Base-by-base conservation (phyloP, 2,329 filamentous ascomycete genomes). In the Truncatella angustata region DNA sequence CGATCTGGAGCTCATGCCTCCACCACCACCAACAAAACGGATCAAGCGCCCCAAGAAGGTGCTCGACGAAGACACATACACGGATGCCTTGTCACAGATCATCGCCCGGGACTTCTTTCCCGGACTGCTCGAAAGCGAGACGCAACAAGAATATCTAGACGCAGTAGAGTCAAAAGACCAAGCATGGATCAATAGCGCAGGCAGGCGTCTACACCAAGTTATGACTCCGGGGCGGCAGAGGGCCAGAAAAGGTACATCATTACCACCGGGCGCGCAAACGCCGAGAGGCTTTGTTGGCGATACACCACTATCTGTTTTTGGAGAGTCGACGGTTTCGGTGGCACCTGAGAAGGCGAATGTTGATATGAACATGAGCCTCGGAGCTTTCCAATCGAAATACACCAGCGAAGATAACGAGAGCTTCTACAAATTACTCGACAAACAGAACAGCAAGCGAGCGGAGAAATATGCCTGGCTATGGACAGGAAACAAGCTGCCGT, bases 351-450 rank as follows among this genome's bases (percentile, higher is more conserved):
- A 72, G 50, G 73, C 74, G 53, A 70, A 78, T 28, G 76, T 90
- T 16, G 86, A 96, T 66, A 84, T 86, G 37, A 87, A 86, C 60
- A 84, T 97, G 76, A 91, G 87, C 54, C 79, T 99, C 1, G 84
- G 86, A 49, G 83, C 86, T 1, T 99, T 97, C 63, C 94, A 99
- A 66, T 81, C 88, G 3, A 93, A 90, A 60, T 97, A 97, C 72
- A 99, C 93, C 1, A 96, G 91, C 64, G 94, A 99, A 70, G 94
- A 99, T 68, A 97, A 97, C 65, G 94, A 97, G 66, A 95, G 90
- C 61, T 97, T 99, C 74, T 96, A 96, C 70, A 88, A 87, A 61
- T 78, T 99, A 1, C 76, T 97, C 24, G 94, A 99, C 72, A 89
- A 86, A 63, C 91, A 97, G 64, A 99, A 97, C 64, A 80, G 86